Base-by-base conservation (phyloP, 768 basidiomycete species). In the Mycena sanguinolenta region DNA sequence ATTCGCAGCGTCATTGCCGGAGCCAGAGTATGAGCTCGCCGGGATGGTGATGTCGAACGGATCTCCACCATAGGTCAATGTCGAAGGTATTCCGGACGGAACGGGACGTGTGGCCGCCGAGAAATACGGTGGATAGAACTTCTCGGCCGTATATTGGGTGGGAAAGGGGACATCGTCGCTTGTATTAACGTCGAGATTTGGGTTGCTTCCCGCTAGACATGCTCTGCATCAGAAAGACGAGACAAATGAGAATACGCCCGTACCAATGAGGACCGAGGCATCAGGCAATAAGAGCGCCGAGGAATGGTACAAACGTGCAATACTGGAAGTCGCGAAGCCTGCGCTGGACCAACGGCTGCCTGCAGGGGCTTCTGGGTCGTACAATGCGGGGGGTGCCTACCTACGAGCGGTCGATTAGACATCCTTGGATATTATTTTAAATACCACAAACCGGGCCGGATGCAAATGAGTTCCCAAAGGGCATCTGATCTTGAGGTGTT, bases 101-200 rank as follows among this genome's bases (percentile, higher is more conserved):
- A 80, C 80, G 1, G 97, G 97, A 17, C 96, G 92, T 0, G 84
- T 83, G 57, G 80, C 76, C 10, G 92, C 87, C 32, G 87, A 84
- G 84, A 92, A 98, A 83, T 97, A 99, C 9, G 90, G 85, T 0
- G 97, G 97, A 82, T 96, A 98, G 85, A 96, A 98, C 44, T 91
- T 87, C 78, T 97, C 96, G 1, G 93, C 91, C 32, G 88, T 83
- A 75, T 96, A 97, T 28, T 91, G 89, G 1, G 95, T 95, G 1
- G 92, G 91, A 84, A 84, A 95, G 36, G 52, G 46, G 19, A 67
- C 61, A 19, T 84, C 52, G 16, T 87, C 85, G 32, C 81, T 79
- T 28, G 83, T 71, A 74, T 92, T 91, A 67, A 92, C 91, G 75
- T 98, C 96, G 32, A 93, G 84, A 76, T 97, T 97, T 1, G 97